Conservation (phyloP, 192 early-diverging fungal species). For the Entrophospora sp. region DNA sequence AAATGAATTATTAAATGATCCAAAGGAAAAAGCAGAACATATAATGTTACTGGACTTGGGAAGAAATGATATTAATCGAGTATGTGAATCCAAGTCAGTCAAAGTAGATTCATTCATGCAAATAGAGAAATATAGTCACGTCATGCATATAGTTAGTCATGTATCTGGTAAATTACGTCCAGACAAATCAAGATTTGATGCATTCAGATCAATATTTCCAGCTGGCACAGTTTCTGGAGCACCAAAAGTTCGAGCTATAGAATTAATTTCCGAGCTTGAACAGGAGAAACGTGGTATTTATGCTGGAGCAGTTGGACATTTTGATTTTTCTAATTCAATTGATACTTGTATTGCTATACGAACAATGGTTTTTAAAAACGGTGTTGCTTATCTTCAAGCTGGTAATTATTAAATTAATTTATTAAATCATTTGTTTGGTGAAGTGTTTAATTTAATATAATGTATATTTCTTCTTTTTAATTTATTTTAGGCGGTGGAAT, state of each 20-base stretch:
- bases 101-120: constrained; percentile 96
- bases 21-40: constrained; percentile 97
- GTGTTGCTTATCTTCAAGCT: constrained; percentile 88
- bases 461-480: background rate
- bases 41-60: constrained; percentile 99
- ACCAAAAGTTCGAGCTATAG: constrained; percentile 95
- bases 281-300: constrained; percentile 88
- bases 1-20: constrained; percentile 77
- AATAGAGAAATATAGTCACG: constrained; percentile 93
- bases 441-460: background rate
- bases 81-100: constrained; percentile 88
- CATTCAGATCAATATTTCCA: constrained; percentile 96
- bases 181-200: constrained; percentile 87
- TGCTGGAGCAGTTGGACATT: constrained; percentile 88
- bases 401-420: constrained; percentile 26
- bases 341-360: constrained; percentile 99
- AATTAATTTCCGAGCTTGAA: constrained; percentile 87
- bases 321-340: constrained; percentile 84
- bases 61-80: constrained; percentile 95
- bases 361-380: constrained; percentile 97
- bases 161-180: constrained; percentile 81
- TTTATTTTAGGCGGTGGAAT: constrained; percentile 72
- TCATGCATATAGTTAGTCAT: constrained; percentile 99
- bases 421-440: background rate
- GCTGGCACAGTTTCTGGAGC: constrained; percentile 98